These are phyloP conservation scores for Ophiocordyceps camponoti-leonardi DNA, from an alignment of 2,329 filamentous ascomycete genomes.

Conservation along the genomic window DNA sequence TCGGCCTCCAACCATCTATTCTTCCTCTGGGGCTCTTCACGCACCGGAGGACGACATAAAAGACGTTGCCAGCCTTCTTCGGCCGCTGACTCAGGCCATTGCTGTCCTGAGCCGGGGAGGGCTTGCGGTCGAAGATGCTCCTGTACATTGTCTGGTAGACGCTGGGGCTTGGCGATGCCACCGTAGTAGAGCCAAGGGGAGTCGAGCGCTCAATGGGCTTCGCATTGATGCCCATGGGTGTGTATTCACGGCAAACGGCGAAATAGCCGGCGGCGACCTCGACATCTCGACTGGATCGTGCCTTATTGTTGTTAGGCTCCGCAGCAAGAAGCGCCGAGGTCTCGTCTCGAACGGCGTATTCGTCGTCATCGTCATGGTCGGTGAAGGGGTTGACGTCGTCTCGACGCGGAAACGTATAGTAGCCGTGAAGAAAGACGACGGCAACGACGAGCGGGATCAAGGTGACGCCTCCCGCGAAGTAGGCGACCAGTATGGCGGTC, in stretches of 20 bases:
- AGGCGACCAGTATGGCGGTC: constrained; percentile 50
- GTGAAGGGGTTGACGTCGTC: constrained; percentile 16
- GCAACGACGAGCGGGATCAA: constrained; percentile 60
- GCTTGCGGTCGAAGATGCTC: constrained; percentile 79
- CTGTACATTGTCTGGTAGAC: constrained; percentile 98
- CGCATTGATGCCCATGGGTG: constrained; percentile 78
- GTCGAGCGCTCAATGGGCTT: constrained; percentile 79
- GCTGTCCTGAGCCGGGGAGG: constrained; percentile 26
- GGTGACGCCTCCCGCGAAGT: constrained; percentile 74
- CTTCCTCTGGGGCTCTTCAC: constrained; percentile 7
- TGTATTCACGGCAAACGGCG: constrained; percentile 86
- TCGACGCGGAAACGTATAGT: constrained; percentile 46
- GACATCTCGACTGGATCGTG: constrained; percentile 38
- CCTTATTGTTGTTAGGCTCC: constrained; percentile 32
- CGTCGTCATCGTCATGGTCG: constrained; percentile 10
- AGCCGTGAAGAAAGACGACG: constrained; percentile 45
- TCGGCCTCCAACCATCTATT: neutral
- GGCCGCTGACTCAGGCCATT: constrained; percentile 32
- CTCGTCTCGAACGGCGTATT: constrained; percentile 47
- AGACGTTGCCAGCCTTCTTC: constrained; percentile 66
- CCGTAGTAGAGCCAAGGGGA: constrained; percentile 56
- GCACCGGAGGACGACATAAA: constrained; percentile 79
- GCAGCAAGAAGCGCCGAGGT: constrained; percentile 42
- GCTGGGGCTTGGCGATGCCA: constrained; percentile 69
- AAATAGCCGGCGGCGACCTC: constrained; percentile 86